Conservation (phyloP, 2,329 filamentous ascomycete species). For the Nannizzia gypsea region DNA sequence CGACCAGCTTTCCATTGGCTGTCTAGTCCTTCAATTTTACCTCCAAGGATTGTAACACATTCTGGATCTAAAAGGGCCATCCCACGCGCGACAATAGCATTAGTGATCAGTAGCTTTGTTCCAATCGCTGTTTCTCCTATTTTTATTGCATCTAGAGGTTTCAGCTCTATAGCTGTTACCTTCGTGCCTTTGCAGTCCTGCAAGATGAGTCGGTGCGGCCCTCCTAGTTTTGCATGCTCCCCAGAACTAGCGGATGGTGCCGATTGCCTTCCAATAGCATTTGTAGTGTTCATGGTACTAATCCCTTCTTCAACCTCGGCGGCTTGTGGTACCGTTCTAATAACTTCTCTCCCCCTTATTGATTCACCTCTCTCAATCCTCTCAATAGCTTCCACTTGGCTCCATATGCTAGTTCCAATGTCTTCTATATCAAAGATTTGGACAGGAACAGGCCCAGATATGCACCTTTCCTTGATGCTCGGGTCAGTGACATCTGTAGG, state of each 20-base stretch:
- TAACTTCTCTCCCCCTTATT: slow-evolving; percentile 62
- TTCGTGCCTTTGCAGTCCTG: slow-evolving; percentile 65
- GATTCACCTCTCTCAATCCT: slow-evolving; percentile 41
- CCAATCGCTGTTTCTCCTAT: slow-evolving; percentile 56
- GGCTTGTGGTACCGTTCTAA: slow-evolving; percentile 54
- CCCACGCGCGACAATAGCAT: slow-evolving; percentile 57
- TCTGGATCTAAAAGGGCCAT: slow-evolving; percentile 64
- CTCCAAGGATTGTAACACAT: slow-evolving; percentile 63
- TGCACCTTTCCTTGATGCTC: slow-evolving; percentile 41
- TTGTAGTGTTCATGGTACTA: slow-evolving; percentile 8
- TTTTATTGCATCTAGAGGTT: slow-evolving; percentile 52
- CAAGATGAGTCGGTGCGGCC: slow-evolving; percentile 68
- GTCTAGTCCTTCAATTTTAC: slow-evolving; percentile 73
- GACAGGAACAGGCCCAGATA: slow-evolving; percentile 55
- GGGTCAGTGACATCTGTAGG: slow-evolving; percentile 48
- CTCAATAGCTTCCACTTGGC: slow-evolving; percentile 64
- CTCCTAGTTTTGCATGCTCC: slow-evolving; percentile 21
- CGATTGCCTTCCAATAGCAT: slow-evolving; percentile 8
- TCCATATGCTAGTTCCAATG: slow-evolving; percentile 66
- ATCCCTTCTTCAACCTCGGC: slow-evolving; percentile 24
- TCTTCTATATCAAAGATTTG: slow-evolving; percentile 85
- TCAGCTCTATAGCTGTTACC: slow-evolving; percentile 62
- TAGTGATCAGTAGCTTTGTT: slow-evolving; percentile 63
- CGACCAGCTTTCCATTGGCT: slow-evolving; percentile 62
- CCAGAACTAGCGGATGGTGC: slow-evolving; percentile 9